phyloP scores from a whole-genome alignment of 148 eudicot genomes.

The Silene latifolia region DNA sequence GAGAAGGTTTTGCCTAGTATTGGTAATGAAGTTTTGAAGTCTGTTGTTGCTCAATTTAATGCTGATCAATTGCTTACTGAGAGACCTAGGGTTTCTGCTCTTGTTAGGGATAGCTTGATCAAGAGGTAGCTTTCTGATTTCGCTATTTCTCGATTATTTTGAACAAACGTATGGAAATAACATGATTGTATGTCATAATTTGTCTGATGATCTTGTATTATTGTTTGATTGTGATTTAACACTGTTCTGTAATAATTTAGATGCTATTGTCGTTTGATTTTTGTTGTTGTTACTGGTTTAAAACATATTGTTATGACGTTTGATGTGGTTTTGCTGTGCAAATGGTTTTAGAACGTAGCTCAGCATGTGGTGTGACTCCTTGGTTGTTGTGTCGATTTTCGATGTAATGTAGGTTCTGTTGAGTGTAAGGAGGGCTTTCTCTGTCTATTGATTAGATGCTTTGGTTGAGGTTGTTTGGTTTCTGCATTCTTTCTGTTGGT shows the following conservation, averaged over 20 bases:
- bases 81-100: constrained; percentile 75
- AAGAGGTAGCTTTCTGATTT: constrained; percentile 25
- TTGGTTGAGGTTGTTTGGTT: not conserved
- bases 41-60: constrained; percentile 88
- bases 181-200: too few species aligned
- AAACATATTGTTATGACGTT: not conserved
- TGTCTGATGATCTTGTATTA: not conserved
- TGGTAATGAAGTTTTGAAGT: constrained; percentile 86
- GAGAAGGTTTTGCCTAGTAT: constrained; percentile 90
- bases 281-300: not conserved
- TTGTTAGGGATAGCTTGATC: constrained; percentile 67
- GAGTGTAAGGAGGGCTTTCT: not conserved
- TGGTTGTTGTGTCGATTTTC: not conserved
- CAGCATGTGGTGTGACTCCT: not conserved
- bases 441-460: not conserved
- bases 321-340: too few species aligned
- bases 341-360: not conserved
- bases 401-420: not conserved
- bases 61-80: constrained; percentile 94
- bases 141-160: not conserved
- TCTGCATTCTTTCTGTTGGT: too few species aligned
- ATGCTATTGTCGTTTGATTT: not conserved
- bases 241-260: not conserved
- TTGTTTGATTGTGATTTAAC: not conserved
- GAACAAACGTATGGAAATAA: too few species aligned